Base-by-base conservation (phyloP, 192 early-diverging fungal genomes). In the Backusella australiensis region DNA sequence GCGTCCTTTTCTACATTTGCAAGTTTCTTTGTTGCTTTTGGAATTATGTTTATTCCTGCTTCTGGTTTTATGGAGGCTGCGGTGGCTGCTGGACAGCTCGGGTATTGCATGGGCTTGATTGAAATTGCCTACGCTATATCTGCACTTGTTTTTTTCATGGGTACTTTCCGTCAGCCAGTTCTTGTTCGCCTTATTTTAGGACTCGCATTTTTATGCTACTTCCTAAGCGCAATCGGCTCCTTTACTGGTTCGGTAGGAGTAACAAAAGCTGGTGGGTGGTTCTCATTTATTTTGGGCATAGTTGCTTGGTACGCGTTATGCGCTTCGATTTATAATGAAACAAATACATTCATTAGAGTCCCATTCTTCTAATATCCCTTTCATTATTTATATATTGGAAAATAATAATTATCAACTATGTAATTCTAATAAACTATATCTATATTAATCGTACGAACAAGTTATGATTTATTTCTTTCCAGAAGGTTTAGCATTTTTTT, bases 21-120 rank as follows among this genome's bases (percentile, higher is more conserved):
- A n/a, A 69, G 78, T 23, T 80, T 80, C 44, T 80, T 67, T 44
- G 46, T 80, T 7, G 52, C 78, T 19, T 80, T 75, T 38, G 69
- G 73, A 23, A 67, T 80, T 32, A 75, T 80, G 73, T 70, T 80
- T 59, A 12, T 44, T 39, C 78, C 78, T 6, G 1, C 39, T 19
- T 65, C 69, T 12, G 78, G 78, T 34, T 74, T 63, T 6, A 59
- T 75, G 12, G 21, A 69, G 6, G 53, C 69, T 17, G 26, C 32
- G 3, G 23, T 36, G 5, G 74, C 69, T 63, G 32, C 23, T 15
- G 49, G 36, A 46, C 68, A 69, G 29, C 11, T 71, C 7, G 26
- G 72, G 1, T 42, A 35, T 4, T 59, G 66, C 26, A 19, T 65
- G 14, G 70, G 70, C 65, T 29, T 74, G 1, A 53, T 74, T 38